phyloP scores from a whole-genome alignment of 805 yeast species.

The Yarrowia sp. region DNA sequence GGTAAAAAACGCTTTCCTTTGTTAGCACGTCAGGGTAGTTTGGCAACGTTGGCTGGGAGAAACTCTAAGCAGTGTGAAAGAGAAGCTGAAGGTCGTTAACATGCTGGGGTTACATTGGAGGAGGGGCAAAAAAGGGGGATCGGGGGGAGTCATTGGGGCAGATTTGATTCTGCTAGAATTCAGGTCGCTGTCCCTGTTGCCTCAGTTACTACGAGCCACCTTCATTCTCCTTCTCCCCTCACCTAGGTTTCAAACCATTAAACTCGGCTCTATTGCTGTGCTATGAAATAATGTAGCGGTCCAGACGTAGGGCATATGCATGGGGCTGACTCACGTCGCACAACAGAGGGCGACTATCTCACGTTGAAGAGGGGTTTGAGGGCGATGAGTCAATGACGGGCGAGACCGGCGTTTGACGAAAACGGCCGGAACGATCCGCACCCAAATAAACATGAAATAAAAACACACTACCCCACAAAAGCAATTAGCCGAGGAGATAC shows the following conservation, averaged over 20 bases:
- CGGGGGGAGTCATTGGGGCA: no score
- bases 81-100: not conserved
- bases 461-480: not conserved
- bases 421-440: not conserved
- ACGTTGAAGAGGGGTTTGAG: constrained; percentile 13
- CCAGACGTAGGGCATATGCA: constrained; percentile 34
- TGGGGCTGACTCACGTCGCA: constrained; percentile 27
- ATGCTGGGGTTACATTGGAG: constrained; percentile 1
- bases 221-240: not conserved
- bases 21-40: constrained; percentile 38
- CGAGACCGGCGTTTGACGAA: constrained; percentile 10
- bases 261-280: constrained; percentile 23
- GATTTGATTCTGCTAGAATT: no score
- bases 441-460: not conserved
- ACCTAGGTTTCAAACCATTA: constrained; percentile 20
- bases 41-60: constrained; percentile 17
- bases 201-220: no score
- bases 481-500: no score
- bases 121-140: not conserved
- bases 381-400: constrained; percentile 24
- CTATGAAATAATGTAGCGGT: constrained; percentile 36
- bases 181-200: no score
- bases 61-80: constrained; percentile 32
- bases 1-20: constrained; percentile 38
- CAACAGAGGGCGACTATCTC: constrained; percentile 2